Percentiles rank a stretch among this genome's conserved stretches.
Conservation (phyloP, 148 eudicot species). For the Nepenthes mirabilis region DNA sequence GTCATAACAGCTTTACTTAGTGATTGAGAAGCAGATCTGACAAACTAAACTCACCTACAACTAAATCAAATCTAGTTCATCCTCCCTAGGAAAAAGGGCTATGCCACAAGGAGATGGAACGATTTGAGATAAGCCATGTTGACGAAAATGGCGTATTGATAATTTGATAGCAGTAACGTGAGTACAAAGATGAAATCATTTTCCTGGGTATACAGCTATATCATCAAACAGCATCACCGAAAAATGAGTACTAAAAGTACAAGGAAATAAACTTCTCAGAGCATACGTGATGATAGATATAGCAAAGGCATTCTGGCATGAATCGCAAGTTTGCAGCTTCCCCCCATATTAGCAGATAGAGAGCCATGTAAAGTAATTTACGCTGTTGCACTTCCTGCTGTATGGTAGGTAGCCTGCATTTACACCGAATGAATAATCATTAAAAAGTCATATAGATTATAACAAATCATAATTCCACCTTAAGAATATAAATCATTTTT, state of each 20-base stretch:
- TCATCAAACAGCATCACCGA: background rate
- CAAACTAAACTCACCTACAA: too few species aligned
- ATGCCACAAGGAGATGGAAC: too few species aligned
- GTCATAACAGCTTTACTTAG: too few species aligned
- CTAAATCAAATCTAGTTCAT: too few species aligned
- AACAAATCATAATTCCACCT: background rate
- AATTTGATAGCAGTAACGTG: too few species aligned
- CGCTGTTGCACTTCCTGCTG: slow-evolving; percentile 99
- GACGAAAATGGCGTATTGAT: too few species aligned
- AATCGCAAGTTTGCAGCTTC: slow-evolving; percentile 99
- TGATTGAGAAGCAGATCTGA: too few species aligned
- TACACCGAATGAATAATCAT: background rate
- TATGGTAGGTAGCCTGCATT: slow-evolving; percentile 86
- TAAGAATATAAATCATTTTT: too few species aligned
- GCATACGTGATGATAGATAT: slow-evolving; percentile 92
- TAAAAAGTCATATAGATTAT: background rate
- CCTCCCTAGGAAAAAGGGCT: too few species aligned
- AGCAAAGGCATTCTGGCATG: slow-evolving; percentile 99
- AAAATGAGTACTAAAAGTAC: background rate
- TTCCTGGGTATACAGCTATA: background rate
- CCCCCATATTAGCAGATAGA: slow-evolving; percentile 99
- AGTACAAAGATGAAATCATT: background rate
- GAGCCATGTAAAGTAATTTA: slow-evolving; percentile 86
- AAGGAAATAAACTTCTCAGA: slow-evolving; percentile 1
- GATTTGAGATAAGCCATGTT: too few species aligned